Conservation (phyloP, 1,139 yeast genomes). For the Nematodospora anomalae region DNA sequence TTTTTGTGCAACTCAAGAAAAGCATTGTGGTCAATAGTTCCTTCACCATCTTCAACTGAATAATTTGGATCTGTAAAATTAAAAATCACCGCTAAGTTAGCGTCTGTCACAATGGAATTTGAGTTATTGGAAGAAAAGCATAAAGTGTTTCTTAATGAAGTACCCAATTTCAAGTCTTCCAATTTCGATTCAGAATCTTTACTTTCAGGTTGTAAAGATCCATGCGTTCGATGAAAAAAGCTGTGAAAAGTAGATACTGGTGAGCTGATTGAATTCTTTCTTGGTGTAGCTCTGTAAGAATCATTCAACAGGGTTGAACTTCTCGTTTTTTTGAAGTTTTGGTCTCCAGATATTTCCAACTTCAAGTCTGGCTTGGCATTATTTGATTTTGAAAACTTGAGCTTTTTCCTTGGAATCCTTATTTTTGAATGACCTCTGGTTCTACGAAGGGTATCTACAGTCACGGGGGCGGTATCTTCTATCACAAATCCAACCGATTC, state of each 20-base stretch:
- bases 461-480: background rate
- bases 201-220: conserved; percentile 14
- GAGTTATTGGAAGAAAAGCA: conserved; percentile 43
- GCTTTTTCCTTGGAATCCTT: conserved; percentile 12
- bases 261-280: conserved; percentile 30
- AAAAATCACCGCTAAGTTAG: conserved; percentile 34
- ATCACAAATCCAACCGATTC: background rate
- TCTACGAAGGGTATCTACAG: background rate
- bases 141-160: conserved; percentile 25
- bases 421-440: background rate
- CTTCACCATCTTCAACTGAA: conserved; percentile 25
- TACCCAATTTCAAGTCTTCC: conserved; percentile 12
- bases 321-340: conserved; percentile 21
- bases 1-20: conserved; percentile 37
- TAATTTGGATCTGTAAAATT: conserved; percentile 42
- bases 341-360: conserved; percentile 23
- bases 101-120: conserved; percentile 40
- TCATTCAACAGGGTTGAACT: conserved; percentile 26
- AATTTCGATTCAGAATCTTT: background rate
- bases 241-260: conserved; percentile 40
- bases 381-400: conserved; percentile 16
- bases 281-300: conserved; percentile 8
- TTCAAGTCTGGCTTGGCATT: conserved; percentile 28
- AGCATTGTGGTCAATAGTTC: conserved; percentile 24
- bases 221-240: conserved; percentile 35